A percentile compares a stretch with the other conserved stretches of the same genome.
Evolutionary conservation across 371 early-diverging fungal genomes (phyloP).

Genomic region (Mortierella sp.): DNA sequence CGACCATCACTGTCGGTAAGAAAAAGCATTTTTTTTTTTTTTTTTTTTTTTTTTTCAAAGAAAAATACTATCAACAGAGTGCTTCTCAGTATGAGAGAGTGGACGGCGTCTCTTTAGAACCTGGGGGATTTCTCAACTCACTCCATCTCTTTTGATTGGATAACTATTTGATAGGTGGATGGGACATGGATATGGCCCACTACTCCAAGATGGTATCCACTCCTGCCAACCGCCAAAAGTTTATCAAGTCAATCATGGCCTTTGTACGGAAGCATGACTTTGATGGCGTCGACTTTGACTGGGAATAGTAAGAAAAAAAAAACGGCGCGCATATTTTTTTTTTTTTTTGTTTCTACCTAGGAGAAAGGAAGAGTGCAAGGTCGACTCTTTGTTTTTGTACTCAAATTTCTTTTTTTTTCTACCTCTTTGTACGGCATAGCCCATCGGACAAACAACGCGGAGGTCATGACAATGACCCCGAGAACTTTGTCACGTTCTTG

Average conservation of each 20-base stretch:
- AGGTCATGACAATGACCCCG: constrained; percentile 31
- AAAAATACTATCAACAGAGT: too few relatives aligned
- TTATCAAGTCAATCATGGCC: constrained; percentile 37
- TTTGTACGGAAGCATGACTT: constrained; percentile 30
- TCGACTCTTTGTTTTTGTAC: not conserved
- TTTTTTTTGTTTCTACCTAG: not conserved
- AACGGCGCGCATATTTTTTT: not conserved
- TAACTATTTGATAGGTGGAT: constrained; percentile 28
- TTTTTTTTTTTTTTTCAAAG: not conserved
- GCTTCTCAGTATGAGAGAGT: too few relatives aligned
- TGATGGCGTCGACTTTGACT: constrained; percentile 51
- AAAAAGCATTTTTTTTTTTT: not conserved
- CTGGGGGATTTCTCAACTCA: too few relatives aligned
- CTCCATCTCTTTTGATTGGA: too few relatives aligned
- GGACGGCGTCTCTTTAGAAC: too few relatives aligned
- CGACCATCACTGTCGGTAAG: constrained; percentile 41
- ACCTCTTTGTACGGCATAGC: constrained; percentile 5
- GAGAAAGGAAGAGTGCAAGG: not conserved
- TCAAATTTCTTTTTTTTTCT: not conserved
- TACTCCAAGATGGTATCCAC: constrained; percentile 52
- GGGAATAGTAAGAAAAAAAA: constrained; percentile 47
- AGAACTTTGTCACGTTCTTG: constrained; percentile 42
- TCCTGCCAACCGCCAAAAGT: constrained; percentile 41
- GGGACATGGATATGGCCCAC: constrained; percentile 53
- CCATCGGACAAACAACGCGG: constrained; percentile 34